phyloP scores from a whole-genome alignment of 1,139 yeast species.

The Debaryomyces robertsiae region DNA sequence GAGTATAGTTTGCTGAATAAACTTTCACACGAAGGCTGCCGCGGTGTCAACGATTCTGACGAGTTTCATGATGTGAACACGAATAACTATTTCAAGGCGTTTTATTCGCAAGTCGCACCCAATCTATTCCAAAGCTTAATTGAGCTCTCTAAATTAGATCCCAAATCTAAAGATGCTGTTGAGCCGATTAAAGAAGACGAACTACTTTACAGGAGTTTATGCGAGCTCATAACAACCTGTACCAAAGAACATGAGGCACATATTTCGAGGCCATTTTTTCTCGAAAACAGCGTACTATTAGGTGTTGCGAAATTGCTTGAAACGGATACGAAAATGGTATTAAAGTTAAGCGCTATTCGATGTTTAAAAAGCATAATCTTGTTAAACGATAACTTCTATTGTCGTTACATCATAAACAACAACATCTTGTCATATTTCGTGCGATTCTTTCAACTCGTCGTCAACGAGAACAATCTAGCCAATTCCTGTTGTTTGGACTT shows the following conservation, averaged over 20 bases:
- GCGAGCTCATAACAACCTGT: slow-evolving; percentile 71
- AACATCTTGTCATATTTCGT: slow-evolving; percentile 57
- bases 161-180: slow-evolving; percentile 13
- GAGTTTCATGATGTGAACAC: slow-evolving; percentile 47
- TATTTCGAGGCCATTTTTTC: slow-evolving; percentile 60
- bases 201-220: slow-evolving; percentile 60
- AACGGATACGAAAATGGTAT: slow-evolving; percentile 42
- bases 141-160: slow-evolving; percentile 21
- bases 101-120: slow-evolving; percentile 65
- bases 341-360: slow-evolving; percentile 66
- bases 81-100: slow-evolving; percentile 56
- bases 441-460: slow-evolving; percentile 50
- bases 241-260: slow-evolving; percentile 60
- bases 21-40: slow-evolving; percentile 13
- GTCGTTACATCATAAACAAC: slow-evolving; percentile 57
- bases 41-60: slow-evolving; percentile 17
- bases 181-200: slow-evolving; percentile 29
- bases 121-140: slow-evolving; percentile 56
- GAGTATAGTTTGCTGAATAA: slow-evolving; percentile 13
- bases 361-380: slow-evolving; percentile 61
- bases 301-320: slow-evolving; percentile 54
- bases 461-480: slow-evolving; percentile 60
- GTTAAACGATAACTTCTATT: slow-evolving; percentile 63
- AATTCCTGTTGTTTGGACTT: slow-evolving; percentile 79
- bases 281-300: slow-evolving; percentile 54